phyloP scores from a whole-genome alignment of 2,329 filamentous ascomycete species.

The Chaetomium olivaceum region DNA sequence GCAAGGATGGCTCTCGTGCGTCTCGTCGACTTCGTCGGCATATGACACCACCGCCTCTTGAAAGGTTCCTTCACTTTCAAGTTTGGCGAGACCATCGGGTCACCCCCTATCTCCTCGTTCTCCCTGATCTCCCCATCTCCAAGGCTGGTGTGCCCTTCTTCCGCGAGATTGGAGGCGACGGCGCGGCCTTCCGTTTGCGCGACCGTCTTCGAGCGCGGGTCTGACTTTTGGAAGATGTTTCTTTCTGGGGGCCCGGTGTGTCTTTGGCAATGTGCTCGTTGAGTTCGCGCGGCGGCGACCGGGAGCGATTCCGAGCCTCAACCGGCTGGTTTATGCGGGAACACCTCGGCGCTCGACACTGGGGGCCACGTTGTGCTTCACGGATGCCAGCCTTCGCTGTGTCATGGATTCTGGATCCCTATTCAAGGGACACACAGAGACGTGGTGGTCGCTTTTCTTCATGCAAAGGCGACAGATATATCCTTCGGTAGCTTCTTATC shows the following conservation, averaged over 20 bases:
- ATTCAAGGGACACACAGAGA: conserved; percentile 43
- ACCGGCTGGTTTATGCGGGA: background rate
- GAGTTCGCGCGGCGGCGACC: background rate
- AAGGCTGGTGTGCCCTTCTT: background rate
- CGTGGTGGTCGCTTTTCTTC: conserved; percentile 39
- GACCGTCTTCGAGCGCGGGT: background rate
- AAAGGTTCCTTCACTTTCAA: no score
- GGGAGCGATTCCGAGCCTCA: background rate
- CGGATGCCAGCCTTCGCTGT: conserved; percentile 33
- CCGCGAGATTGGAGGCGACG: conserved; percentile 1
- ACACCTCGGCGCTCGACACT: background rate
- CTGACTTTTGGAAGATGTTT: background rate
- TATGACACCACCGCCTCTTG: no score
- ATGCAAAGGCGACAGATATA: conserved; percentile 43
- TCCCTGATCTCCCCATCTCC: no score
- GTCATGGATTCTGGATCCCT: conserved; percentile 37
- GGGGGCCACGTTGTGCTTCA: conserved; percentile 5
- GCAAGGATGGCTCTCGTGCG: no score
- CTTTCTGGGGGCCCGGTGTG: background rate
- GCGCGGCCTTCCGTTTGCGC: conserved; percentile 9
- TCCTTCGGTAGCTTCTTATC: conserved; percentile 36
- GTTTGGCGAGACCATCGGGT: no score
- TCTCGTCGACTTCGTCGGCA: no score
- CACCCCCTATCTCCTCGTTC: no score
- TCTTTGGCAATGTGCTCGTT: background rate